phyloP scores from a whole-genome alignment of 2,329 filamentous ascomycete genomes.

The Monosporascus sp. region DNA sequence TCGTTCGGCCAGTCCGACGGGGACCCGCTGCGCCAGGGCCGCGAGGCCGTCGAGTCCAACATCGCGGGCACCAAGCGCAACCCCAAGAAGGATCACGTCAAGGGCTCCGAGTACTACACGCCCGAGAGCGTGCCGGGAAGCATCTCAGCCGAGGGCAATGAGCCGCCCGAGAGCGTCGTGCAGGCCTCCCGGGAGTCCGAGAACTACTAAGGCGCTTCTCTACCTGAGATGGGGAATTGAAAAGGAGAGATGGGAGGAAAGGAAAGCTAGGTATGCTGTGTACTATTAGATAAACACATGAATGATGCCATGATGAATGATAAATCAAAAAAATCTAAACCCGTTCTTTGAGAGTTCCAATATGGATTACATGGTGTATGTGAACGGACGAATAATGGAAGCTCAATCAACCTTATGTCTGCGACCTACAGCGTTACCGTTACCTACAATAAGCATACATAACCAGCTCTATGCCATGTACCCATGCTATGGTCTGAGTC shows the following conservation, averaged over 20 bases:
- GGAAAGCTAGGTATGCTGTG: not conserved
- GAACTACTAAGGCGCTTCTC: constrained; percentile 3
- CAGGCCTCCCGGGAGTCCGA: constrained; percentile 28
- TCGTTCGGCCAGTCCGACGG: constrained; percentile 17
- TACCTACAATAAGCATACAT: no score
- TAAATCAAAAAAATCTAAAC: not conserved
- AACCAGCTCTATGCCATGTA: no score
- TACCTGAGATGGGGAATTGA: no score
- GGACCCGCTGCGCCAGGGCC: constrained; percentile 31
- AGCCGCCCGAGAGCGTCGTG: constrained; percentile 37
- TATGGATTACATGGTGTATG: no score
- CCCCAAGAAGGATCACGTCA: constrained; percentile 34
- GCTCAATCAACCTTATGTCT: no score
- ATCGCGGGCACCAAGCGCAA: constrained; percentile 31
- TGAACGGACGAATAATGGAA: no score
- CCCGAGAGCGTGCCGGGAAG: constrained; percentile 38
- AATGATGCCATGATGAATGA: not conserved
- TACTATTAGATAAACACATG: not conserved
- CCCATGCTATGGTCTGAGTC: no score
- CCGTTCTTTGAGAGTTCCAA: no score
- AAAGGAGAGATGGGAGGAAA: not conserved
- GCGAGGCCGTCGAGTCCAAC: constrained; percentile 33
- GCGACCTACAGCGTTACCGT: no score
- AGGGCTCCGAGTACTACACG: constrained; percentile 36
- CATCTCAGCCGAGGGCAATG: constrained; percentile 35